Percentiles rank a stretch among this genome's conserved stretches.
Evolutionary conservation across 2,329 filamentous ascomycete species (phyloP).

Genomic region (Catunica adiposa): DNA sequence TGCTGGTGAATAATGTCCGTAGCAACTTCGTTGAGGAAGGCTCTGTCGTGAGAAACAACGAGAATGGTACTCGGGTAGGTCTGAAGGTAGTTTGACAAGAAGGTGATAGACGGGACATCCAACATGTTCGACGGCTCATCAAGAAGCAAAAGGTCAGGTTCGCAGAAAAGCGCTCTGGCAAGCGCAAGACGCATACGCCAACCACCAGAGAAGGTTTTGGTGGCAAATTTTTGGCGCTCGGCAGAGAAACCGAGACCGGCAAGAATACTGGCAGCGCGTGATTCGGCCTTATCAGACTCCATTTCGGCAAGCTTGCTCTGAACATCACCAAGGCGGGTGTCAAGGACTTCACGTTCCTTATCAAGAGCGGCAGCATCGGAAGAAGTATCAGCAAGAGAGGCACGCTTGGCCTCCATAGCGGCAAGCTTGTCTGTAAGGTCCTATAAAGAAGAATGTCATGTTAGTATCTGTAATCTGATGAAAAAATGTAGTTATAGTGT

Average conservation of each 20-base stretch:
- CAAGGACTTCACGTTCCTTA: conserved; percentile 72
- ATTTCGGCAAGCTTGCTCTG: conserved; percentile 89
- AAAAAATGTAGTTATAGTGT: neutral
- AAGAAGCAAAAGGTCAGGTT: conserved; percentile 85
- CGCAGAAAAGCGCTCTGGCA: conserved; percentile 90
- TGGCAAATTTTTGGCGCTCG: conserved; percentile 80
- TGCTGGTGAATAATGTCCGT: conserved; percentile 98
- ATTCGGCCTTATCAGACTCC: conserved; percentile 97
- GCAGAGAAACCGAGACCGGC: conserved; percentile 92
- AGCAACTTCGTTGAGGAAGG: conserved; percentile 97
- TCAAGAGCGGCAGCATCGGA: conserved; percentile 75
- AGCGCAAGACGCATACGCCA: conserved; percentile 97
- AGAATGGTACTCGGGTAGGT: conserved; percentile 85
- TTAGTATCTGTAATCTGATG: neutral
- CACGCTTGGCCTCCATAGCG: conserved; percentile 60
- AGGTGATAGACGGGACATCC: conserved; percentile 98
- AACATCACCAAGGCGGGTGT: conserved; percentile 79
- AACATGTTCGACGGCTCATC: conserved; percentile 99
- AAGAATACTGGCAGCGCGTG: conserved; percentile 85
- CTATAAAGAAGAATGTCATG: conserved; percentile 19
- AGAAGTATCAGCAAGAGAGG: conserved; percentile 77
- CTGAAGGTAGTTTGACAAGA: conserved; percentile 90
- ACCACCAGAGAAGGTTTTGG: conserved; percentile 97
- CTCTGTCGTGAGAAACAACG: conserved; percentile 96
- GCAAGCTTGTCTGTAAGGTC: conserved; percentile 65